Evolutionary conservation across 441 rosid genomes (phyloP), one percentile per base, ranked within the genome.

Genomic region (Adansonia grandidieri): DNA sequence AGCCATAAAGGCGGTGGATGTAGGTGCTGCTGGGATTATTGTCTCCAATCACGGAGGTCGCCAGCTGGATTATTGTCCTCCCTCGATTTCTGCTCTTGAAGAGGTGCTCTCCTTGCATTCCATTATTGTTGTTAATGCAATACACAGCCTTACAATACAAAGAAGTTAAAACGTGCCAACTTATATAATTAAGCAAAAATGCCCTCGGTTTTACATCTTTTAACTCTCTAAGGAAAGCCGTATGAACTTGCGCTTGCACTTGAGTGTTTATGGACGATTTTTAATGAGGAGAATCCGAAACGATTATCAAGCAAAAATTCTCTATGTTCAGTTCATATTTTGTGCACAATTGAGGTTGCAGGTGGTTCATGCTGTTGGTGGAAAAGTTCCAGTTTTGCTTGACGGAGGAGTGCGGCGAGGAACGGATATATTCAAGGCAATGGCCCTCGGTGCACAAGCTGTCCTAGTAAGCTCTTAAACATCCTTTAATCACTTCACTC

Each of bases 381-480:
- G 97, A 66, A 92, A 77, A 83, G 79, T 95, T 79, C 97, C 92
- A 0, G 94, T 95, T 53, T 85, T 95, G 15, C 32, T 94, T 37
- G 98, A 96, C 79, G 99, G 97, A 67, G 98, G 98, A 80, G 84
- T 93, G 6, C 78, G 97, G 71, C 90, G 97, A 70, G 99, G 97
- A 72, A 90, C 97, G 0, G 96, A 96, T 80, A 83, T 96, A 80
- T 93, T 96, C 90, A 96, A 95, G 81, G 97, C 98, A 2, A 76
- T 95, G 72, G 97, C 97, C 28, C 93, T 95, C 0, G 98, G 98
- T 44, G 98, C 98, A 62, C 88, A 87, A 82, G 96, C 95, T 80
- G 92, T 95, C 64, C 92, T 93, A 51, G 98, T 93, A 88, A 85
- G 89, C 68, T 77, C 65, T 56, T 54, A 56, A 58, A 56, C 11